These are phyloP conservation scores for Typha latifolia DNA, from an alignment of 176 grass and related monocot genomes.

Conservation along the genomic window DNA sequence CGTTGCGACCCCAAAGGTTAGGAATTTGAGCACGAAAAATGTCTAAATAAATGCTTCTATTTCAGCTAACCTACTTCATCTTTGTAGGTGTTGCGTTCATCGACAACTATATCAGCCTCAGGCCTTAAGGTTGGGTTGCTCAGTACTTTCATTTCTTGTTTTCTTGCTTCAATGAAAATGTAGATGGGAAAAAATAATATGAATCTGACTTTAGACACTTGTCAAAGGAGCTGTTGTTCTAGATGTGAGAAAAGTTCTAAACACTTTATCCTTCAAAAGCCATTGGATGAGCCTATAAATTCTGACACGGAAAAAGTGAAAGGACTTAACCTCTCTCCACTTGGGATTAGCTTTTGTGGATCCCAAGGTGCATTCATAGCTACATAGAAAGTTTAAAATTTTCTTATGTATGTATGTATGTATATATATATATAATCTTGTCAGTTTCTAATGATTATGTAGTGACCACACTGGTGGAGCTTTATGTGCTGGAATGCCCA, in stretches of 20 bases:
- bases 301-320: too few relatives aligned
- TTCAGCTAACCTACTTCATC: conserved; percentile 14
- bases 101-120: conserved; percentile 38
- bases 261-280: not conserved
- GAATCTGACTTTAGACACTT: not conserved
- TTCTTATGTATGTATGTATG: too few relatives aligned
- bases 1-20: conserved; percentile 29
- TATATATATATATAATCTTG: too few relatives aligned
- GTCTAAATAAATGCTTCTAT: not conserved
- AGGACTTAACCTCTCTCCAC: too few relatives aligned
- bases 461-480: too few relatives aligned
- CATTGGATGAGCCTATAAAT: too few relatives aligned
- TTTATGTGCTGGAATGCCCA: too few relatives aligned
- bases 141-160: not conserved
- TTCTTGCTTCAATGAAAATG: not conserved
- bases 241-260: not conserved
- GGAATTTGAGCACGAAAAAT: conserved; percentile 1
- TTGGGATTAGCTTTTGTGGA: too few relatives aligned
- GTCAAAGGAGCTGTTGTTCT: not conserved
- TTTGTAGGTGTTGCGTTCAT: conserved; percentile 38
- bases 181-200: not conserved
- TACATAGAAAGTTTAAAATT: too few relatives aligned
- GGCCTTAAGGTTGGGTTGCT: conserved; percentile 27
- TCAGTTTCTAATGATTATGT: too few relatives aligned
- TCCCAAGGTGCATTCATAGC: too few relatives aligned